Evolutionary conservation across 495 filamentous ascomycete genomes (phyloP), one percentile per base, ranked within the genome.

Genomic region (Talaromyces borbonicus): DNA sequence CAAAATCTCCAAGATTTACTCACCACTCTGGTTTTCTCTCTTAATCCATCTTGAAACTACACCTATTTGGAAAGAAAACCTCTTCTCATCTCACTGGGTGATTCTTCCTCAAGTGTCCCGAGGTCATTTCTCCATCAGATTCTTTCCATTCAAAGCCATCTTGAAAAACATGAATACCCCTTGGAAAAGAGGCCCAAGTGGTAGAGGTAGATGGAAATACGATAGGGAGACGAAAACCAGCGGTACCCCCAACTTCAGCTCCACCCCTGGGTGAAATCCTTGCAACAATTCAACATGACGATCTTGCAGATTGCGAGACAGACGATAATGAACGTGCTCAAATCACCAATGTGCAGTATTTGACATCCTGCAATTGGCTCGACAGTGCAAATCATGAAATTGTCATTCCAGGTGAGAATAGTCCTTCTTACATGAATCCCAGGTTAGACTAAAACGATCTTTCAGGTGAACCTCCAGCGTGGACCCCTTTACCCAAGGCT

Each of bases 311-410:
- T 18, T 3, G 8, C 35, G 33, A n/a, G 30, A 27, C 24, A 33
- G 36, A 46, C 27, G 11, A n/a, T 1, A 9, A 39, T 35, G 14
- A 44, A 5, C 27, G 22, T 12, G 8, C 45, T 35, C 23, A 15
- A 30, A 67, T 67, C 32, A 58, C 38, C 2, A 42, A 58, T 5
- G 51, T 35, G 12, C 22, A 49, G 15, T 52, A 52, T 52, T 50
- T 76, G 16, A 67, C 72, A 8, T 78, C 76, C 8, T 83, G 77
- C 61, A 81, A 73, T 43, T 75, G 75, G 65, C 39, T 73, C 3
- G 60, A 72, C 19, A 41, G 53, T 31, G 49, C 41, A 14, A 25
- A 49, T 14, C 60, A 63, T 18, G 65, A 55, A 3, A 76, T 81
- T 24, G 52, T 78, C 15, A 56, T 78, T 32, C 77, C 78, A 56